phyloP scores from a whole-genome alignment of 768 basidiomycete genomes.

The Calocybe gangraenosa region DNA sequence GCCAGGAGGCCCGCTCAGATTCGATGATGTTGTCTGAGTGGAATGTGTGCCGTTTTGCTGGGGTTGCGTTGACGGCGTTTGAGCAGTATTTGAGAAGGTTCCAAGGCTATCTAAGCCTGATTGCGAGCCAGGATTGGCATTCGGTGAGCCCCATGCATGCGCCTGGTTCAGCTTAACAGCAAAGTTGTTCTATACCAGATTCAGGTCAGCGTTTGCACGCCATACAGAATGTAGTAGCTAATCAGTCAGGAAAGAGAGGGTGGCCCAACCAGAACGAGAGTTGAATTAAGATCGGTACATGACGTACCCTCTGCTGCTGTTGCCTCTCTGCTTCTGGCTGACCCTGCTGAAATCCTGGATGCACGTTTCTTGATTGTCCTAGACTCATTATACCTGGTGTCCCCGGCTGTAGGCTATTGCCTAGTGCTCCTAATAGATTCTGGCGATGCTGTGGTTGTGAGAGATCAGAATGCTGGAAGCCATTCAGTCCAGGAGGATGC shows the following conservation, averaged over 20 bases:
- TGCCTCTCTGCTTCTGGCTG: slow-evolving; percentile 67
- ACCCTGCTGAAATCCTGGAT: slow-evolving; percentile 52
- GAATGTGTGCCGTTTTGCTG: slow-evolving; percentile 45
- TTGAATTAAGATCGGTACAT: slow-evolving; percentile 10
- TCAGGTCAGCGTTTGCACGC: slow-evolving; percentile 16
- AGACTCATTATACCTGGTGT: slow-evolving; percentile 70
- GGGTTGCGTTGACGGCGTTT: slow-evolving; percentile 19
- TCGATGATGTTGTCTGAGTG: slow-evolving; percentile 31
- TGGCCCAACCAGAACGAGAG: slow-evolving; percentile 1
- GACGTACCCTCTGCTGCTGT: slow-evolving; percentile 54
- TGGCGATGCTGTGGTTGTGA: slow-evolving; percentile 54
- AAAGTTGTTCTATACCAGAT: slow-evolving; percentile 45
- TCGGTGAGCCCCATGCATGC: slow-evolving; percentile 62
- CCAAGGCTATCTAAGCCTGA: slow-evolving; percentile 16
- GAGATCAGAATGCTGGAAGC: slow-evolving; percentile 45
- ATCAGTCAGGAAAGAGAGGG: slow-evolving; percentile 9
- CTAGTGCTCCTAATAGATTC: slow-evolving; percentile 50
- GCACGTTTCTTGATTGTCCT: slow-evolving; percentile 41
- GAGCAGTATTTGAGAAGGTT: slow-evolving; percentile 18
- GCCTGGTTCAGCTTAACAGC: slow-evolving; percentile 61
- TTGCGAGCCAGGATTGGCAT: slow-evolving; percentile 40
- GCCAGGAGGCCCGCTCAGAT: slow-evolving; percentile 49
- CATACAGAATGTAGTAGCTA: slow-evolving; percentile 6
- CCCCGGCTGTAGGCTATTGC: slow-evolving; percentile 32
- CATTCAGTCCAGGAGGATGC: slow-evolving; percentile 79